Conservation (phyloP, 1,284 basidiomycete species). For the Apiotrichum montevideense region DNA sequence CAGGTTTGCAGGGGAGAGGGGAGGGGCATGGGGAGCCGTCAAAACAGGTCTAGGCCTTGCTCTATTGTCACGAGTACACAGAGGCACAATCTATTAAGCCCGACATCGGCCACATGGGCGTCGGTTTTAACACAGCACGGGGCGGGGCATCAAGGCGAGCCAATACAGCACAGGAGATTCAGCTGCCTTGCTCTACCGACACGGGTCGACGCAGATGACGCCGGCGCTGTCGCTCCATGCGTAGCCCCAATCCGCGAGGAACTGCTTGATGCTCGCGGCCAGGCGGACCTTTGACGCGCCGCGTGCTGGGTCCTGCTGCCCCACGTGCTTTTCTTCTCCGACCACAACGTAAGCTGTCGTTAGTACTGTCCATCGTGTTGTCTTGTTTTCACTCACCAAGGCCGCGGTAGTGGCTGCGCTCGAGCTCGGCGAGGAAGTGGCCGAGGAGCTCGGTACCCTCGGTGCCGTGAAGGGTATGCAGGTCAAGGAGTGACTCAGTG, state of each 20-base stretch:
- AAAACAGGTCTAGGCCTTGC: too few relatives aligned
- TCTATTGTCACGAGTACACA: too few relatives aligned
- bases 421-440: constrained; percentile 81
- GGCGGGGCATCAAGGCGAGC: too few relatives aligned
- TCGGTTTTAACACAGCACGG: too few relatives aligned
- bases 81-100: too few relatives aligned
- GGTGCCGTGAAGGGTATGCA: constrained; percentile 80
- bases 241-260: constrained; percentile 86
- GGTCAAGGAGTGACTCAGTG: constrained; percentile 70
- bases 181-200: constrained; percentile 13
- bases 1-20: too few relatives aligned
- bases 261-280: constrained; percentile 76
- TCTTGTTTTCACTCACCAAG: constrained; percentile 54
- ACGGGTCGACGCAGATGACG: constrained; percentile 71
- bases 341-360: constrained; percentile 75
- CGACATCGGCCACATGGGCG: too few relatives aligned
- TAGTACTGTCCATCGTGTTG: constrained; percentile 11
- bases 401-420: constrained; percentile 77
- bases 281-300: constrained; percentile 76
- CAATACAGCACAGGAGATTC: too few relatives aligned
- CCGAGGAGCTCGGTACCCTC: constrained; percentile 89
- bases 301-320: constrained; percentile 70
- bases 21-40: too few relatives aligned
- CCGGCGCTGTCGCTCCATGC: constrained; percentile 92
- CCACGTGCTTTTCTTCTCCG: constrained; percentile 93